Evolutionary conservation across 164 flowering plant genomes (phyloP).

Genomic region (Piper longum): DNA sequence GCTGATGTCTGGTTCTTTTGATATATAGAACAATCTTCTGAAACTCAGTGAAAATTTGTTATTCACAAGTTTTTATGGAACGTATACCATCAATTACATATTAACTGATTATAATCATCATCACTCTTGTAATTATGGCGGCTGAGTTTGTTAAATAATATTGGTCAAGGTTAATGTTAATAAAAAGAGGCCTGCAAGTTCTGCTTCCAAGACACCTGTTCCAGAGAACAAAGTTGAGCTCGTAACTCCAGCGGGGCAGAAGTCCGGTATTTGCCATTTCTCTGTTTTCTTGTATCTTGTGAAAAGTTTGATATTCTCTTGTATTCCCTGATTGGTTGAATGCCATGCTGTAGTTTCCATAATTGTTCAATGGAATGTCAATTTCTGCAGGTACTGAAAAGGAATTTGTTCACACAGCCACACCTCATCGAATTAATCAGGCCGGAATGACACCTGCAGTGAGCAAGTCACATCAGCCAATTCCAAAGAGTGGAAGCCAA

Average conservation of each 20-base stretch:
- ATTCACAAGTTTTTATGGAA: too few species aligned
- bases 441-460: slow-evolving; percentile 21
- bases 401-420: slow-evolving; percentile 42
- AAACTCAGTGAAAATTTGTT: too few species aligned
- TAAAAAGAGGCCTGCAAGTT: slow-evolving; percentile 49
- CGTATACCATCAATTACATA: too few species aligned
- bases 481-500: not conserved
- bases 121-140: too few species aligned
- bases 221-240: slow-evolving; percentile 57
- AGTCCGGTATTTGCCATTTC: slow-evolving; percentile 32
- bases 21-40: too few species aligned
- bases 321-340: too few species aligned
- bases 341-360: too few species aligned
- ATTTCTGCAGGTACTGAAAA: slow-evolving; percentile 25
- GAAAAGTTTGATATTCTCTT: not conserved
- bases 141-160: not conserved
- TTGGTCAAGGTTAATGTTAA: slow-evolving; percentile 19
- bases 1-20: too few species aligned
- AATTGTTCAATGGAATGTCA: not conserved
- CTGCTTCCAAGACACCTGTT: slow-evolving; percentile 33
- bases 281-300: not conserved
- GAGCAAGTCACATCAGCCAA: not conserved
- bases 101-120: too few species aligned
- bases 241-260: slow-evolving; percentile 33
- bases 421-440: slow-evolving; percentile 56